Conservation (phyloP, 192 early-diverging fungal genomes). For the Rhizoclosmatium sp. region DNA sequence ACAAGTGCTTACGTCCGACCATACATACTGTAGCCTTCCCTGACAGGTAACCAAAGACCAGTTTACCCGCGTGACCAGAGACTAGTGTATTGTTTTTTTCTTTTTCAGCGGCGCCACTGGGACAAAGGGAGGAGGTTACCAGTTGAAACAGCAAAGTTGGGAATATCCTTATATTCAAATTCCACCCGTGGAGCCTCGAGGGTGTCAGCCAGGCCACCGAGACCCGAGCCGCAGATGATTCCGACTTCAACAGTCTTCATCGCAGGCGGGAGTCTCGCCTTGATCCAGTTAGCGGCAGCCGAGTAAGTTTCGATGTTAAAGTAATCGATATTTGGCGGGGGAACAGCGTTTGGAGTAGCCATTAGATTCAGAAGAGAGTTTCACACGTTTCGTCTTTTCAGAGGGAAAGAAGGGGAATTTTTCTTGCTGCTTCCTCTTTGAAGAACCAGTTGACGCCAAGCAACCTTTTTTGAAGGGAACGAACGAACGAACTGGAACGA, state of each 20-base stretch:
- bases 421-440: not conserved
- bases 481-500: not conserved
- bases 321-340: constrained; percentile 38
- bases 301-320: constrained; percentile 52
- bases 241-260: constrained; percentile 68
- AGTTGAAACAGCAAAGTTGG: constrained; percentile 82
- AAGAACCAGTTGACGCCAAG: not conserved
- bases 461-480: no score
- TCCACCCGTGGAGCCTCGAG: constrained; percentile 66
- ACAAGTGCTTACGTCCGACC: constrained; percentile 90
- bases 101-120: not conserved
- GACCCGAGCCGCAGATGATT: constrained; percentile 84
- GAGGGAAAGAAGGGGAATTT: not conserved
- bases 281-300: constrained; percentile 55
- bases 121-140: constrained; percentile 50
- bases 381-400: not conserved
- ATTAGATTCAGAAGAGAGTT: not conserved
- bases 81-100: not conserved
- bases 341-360: constrained; percentile 42
- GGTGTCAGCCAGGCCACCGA: constrained; percentile 80
- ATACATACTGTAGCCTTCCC: constrained; percentile 79
- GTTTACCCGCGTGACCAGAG: constrained; percentile 75
- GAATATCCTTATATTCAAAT: constrained; percentile 82
- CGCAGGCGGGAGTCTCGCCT: constrained; percentile 44
- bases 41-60: constrained; percentile 86